These are phyloP conservation scores for Mucor plumbeus DNA, from an alignment of 371 early-diverging fungal genomes.

Conservation along the genomic window DNA sequence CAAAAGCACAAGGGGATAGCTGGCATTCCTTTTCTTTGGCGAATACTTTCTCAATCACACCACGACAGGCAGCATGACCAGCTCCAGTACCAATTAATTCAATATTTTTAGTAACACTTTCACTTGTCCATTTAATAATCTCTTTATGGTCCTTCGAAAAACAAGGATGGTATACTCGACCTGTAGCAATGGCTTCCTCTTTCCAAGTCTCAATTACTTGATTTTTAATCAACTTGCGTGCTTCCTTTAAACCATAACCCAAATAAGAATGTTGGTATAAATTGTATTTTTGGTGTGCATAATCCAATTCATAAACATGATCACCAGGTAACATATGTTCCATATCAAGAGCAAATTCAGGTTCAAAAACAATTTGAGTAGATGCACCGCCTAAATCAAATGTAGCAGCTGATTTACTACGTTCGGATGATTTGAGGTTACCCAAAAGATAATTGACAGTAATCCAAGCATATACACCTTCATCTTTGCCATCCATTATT, in stretches of 20 bases:
- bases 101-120: constrained; percentile 18
- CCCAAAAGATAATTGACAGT: constrained; percentile 93
- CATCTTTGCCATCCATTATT: constrained; percentile 95
- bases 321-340: constrained; percentile 64
- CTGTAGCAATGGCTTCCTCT: constrained; percentile 22
- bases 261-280: constrained; percentile 96
- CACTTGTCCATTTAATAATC: constrained; percentile 17
- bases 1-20: constrained; percentile 80
- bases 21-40: constrained; percentile 65
- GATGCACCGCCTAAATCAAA: constrained; percentile 97
- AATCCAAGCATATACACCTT: constrained; percentile 98
- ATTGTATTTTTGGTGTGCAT: constrained; percentile 69
- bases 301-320: constrained; percentile 72
- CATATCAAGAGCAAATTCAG: constrained; percentile 51
- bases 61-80: constrained; percentile 59
- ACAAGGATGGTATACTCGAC: constrained; percentile 44
- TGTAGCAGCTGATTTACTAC: constrained; percentile 81
- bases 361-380: constrained; percentile 97
- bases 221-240: constrained; percentile 49
- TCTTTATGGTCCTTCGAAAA: constrained; percentile 45
- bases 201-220: constrained; percentile 33
- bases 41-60: constrained; percentile 61
- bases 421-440: constrained; percentile 49
- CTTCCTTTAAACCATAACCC: constrained; percentile 90
- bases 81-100: constrained; percentile 60